These are phyloP conservation scores for Melocanna baccifera DNA, from an alignment of 176 grass and related monocot species.

Conservation along the genomic window DNA sequence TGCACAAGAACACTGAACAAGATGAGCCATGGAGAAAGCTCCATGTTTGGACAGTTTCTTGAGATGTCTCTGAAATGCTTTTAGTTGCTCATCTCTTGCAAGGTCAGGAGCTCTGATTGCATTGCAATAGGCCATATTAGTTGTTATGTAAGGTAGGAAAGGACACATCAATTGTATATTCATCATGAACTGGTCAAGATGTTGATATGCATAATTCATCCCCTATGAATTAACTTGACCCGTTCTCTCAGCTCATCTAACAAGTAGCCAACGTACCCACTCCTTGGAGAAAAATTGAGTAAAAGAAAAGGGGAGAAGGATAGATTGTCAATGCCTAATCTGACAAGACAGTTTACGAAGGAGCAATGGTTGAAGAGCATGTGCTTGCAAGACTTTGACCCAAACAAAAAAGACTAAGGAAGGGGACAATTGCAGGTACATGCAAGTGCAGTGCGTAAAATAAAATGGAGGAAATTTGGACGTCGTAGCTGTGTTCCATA, in stretches of 20 bases:
- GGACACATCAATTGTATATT: constrained; percentile 8
- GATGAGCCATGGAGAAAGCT: constrained; percentile 28
- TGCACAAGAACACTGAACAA: constrained; percentile 26
- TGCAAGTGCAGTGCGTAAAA: not conserved
- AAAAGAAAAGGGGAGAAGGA: not conserved
- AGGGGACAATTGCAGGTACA: not conserved
- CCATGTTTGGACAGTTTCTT: constrained; percentile 35
- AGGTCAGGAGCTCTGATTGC: constrained; percentile 11
- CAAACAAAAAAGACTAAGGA: not conserved
- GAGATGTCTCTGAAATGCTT: constrained; percentile 12
- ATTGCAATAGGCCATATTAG: constrained; percentile 2
- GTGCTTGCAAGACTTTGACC: constrained; percentile 13
- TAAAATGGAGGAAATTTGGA: not conserved
- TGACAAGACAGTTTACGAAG: not conserved
- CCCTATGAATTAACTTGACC: constrained; percentile 11
- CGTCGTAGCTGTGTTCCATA: not conserved
- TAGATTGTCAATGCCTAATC: constrained; percentile 11
- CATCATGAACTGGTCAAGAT: constrained; percentile 41
- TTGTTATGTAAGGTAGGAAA: constrained; percentile 10
- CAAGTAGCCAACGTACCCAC: not conserved
- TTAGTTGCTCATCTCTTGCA: constrained; percentile 26
- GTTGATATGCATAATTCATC: not conserved
- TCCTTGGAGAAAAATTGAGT: not conserved
- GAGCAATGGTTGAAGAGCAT: constrained; percentile 5
- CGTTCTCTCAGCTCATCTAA: not conserved